Conservation (phyloP, 78 protist species). For the Dictyostelium purpureum region DNA sequence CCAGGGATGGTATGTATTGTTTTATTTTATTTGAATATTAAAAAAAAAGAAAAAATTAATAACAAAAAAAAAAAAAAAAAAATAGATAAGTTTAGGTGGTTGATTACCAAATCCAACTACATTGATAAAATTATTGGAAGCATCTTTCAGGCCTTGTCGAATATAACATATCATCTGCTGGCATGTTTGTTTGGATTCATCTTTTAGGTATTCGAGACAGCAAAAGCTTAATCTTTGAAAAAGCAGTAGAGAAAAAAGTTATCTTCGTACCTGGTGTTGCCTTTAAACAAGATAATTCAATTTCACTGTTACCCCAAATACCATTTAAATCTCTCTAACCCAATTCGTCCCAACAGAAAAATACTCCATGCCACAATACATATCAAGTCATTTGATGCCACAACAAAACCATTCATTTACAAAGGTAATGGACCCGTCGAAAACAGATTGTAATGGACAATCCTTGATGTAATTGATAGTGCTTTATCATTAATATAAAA, state of each 20-base stretch:
- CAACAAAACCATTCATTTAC: too few relatives aligned
- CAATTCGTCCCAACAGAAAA: too few relatives aligned
- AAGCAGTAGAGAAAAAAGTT: constrained; percentile 84
- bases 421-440: too few relatives aligned
- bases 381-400: too few relatives aligned
- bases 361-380: too few relatives aligned
- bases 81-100: constrained; percentile 55
- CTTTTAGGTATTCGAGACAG: constrained; percentile 76
- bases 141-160: constrained; percentile 84
- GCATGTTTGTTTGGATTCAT: constrained; percentile 92
- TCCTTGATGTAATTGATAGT: too few relatives aligned
- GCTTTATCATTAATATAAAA: too few relatives aligned
- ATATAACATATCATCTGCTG: constrained; percentile 81
- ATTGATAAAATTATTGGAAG: too few relatives aligned
- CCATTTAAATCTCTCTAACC: too few relatives aligned
- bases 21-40: not conserved
- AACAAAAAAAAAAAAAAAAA: not conserved
- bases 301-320: too few relatives aligned
- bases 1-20: constrained; percentile 28
- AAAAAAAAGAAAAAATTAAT: not conserved
- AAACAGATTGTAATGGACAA: too few relatives aligned
- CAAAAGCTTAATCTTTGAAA: constrained; percentile 51
- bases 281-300: too few relatives aligned
- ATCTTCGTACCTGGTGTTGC: constrained; percentile 85
- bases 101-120: constrained; percentile 58